Conservation (phyloP, 495 filamentous ascomycete genomes). For the Cercophora samala region DNA sequence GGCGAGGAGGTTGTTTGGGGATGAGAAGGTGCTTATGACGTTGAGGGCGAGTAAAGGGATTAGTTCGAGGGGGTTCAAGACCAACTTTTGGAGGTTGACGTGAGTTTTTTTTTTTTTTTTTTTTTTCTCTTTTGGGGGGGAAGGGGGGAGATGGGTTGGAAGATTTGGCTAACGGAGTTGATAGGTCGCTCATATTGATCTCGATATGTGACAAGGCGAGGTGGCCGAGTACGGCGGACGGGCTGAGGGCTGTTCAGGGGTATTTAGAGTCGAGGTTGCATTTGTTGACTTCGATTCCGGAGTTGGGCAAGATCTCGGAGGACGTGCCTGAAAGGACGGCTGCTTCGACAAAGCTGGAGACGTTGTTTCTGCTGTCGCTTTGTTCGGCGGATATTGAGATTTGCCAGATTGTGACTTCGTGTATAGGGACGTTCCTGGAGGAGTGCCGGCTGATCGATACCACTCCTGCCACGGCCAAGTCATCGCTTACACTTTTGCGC, state of each 20-base stretch:
- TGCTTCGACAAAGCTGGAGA: constrained; percentile 53
- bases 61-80: constrained; percentile 38
- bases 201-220: constrained; percentile 49
- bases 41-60: constrained; percentile 42
- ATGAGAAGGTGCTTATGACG: constrained; percentile 34
- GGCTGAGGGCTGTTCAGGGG: constrained; percentile 48
- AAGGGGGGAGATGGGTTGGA: not conserved
- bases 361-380: constrained; percentile 56
- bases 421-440: constrained; percentile 59
- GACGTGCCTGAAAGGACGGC: constrained; percentile 49
- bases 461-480: constrained; percentile 43
- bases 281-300: constrained; percentile 49
- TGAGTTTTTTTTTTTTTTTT: not conserved
- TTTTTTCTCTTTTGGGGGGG: too few relatives aligned
- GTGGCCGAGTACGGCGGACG: constrained; percentile 38
- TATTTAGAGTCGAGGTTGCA: constrained; percentile 50
- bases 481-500: constrained; percentile 51
- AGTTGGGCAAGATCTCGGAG: constrained; percentile 45
- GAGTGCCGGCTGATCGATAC: constrained; percentile 56
- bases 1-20: constrained; percentile 46
- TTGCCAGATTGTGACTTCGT: constrained; percentile 59
- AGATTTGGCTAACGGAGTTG: constrained; percentile 23
- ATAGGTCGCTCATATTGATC: constrained; percentile 48
- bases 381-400: constrained; percentile 61
- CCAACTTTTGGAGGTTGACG: constrained; percentile 54